These are phyloP conservation scores for Nakaseomyces sp. DNA, from an alignment of 1,139 yeast genomes.

Conservation along the genomic window DNA sequence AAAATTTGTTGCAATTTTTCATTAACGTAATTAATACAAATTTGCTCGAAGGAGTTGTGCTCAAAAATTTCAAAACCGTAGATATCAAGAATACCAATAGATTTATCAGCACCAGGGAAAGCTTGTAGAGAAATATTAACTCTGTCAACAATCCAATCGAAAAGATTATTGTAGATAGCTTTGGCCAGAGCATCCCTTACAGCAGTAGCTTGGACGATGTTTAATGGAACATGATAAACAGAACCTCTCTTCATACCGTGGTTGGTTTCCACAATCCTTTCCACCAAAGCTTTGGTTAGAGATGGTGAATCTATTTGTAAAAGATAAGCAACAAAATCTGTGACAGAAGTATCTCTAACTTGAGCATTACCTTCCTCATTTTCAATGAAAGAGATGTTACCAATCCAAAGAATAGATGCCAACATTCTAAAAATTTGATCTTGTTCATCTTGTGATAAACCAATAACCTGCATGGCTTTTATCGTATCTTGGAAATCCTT, in stretches of 20 bases:
- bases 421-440: conserved; percentile 81
- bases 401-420: conserved; percentile 87
- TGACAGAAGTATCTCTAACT: conserved; percentile 76
- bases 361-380: conserved; percentile 81
- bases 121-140: conserved; percentile 66
- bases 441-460: conserved; percentile 72
- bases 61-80: conserved; percentile 98
- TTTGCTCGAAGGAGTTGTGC: conserved; percentile 91
- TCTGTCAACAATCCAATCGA: conserved; percentile 96
- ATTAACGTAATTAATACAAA: conserved; percentile 94
- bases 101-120: conserved; percentile 46
- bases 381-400: conserved; percentile 79
- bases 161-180: conserved; percentile 84
- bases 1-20: conserved; percentile 96
- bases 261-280: conserved; percentile 80
- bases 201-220: conserved; percentile 85
- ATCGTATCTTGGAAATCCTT: conserved; percentile 74
- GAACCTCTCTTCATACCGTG: conserved; percentile 89
- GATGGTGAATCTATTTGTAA: conserved; percentile 68
- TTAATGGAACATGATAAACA: conserved; percentile 88
- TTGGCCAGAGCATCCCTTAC: conserved; percentile 94
- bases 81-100: conserved; percentile 93
- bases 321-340: conserved; percentile 87
- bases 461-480: conserved; percentile 81
- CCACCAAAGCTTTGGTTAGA: conserved; percentile 60